phyloP scores from a whole-genome alignment of 2,329 filamentous ascomycete species.

The Talaromyces sp. region DNA sequence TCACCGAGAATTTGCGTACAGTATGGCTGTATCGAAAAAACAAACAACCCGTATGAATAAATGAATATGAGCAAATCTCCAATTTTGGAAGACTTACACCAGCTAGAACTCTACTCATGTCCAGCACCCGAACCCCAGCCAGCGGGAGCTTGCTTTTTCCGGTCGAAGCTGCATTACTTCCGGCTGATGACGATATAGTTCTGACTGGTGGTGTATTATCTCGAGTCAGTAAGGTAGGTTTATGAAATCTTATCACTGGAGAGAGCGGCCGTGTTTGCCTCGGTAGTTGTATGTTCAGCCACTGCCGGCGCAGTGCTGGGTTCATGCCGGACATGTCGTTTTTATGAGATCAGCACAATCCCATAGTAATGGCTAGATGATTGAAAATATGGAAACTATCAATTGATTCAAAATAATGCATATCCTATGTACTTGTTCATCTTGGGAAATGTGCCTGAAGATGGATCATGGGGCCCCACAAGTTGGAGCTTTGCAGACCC shows the following conservation, averaged over 20 bases:
- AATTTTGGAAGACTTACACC: not conserved
- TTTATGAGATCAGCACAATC: not conserved
- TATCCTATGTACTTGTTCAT: not conserved
- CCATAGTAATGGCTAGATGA: not conserved
- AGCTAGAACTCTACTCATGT: constrained; percentile 12
- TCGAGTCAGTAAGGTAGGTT: not conserved
- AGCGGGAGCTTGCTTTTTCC: constrained; percentile 10
- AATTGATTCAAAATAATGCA: not conserved
- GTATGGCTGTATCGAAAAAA: constrained; percentile 3
- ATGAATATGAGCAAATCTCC: not conserved
- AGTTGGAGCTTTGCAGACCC: not conserved
- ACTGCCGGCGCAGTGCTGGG: not conserved
- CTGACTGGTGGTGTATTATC: not conserved
- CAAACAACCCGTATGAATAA: not conserved
- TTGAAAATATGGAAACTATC: not conserved
- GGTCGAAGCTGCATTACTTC: not conserved
- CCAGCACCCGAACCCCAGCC: not conserved
- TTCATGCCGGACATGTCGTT: constrained; percentile 1
- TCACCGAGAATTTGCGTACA: constrained; percentile 17
- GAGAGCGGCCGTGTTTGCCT: not conserved
- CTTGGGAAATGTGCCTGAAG: not conserved
- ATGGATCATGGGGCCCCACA: not conserved
- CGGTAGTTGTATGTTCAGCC: not conserved
- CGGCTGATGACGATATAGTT: not conserved
- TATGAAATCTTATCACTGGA: not conserved